A percentile compares a stretch with the other conserved stretches of the same genome.
phyloP scores from a whole-genome alignment of 2,329 filamentous ascomycete genomes.

The Leptosphaerulina australis region DNA sequence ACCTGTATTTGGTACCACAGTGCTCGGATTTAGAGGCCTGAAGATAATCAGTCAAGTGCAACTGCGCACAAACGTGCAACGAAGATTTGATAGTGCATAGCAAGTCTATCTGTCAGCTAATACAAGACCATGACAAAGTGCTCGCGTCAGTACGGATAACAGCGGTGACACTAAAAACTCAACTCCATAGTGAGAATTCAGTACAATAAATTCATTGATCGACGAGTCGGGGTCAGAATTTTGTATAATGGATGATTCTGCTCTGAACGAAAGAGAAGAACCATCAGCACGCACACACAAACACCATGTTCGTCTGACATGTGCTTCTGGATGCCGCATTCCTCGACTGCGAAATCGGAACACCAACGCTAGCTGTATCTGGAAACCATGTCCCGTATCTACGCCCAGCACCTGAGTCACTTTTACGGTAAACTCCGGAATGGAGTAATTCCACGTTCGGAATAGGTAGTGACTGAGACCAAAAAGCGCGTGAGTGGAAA shows the following conservation, averaged over 20 bases:
- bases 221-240: slow-evolving; percentile 60
- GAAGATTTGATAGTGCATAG: slow-evolving; percentile 50
- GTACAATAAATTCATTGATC: slow-evolving; percentile 46
- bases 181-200: slow-evolving; percentile 52
- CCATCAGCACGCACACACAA: not conserved
- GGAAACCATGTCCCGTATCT: not conserved
- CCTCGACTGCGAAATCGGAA: slow-evolving; percentile 5
- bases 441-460: too few relatives aligned
- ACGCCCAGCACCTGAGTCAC: slow-evolving; percentile 2
- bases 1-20: slow-evolving; percentile 59
- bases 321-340: not conserved
- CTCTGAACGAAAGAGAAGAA: slow-evolving; percentile 64
- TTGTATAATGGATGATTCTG: slow-evolving; percentile 59
- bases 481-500: too few relatives aligned
- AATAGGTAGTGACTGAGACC: too few relatives aligned
- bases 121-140: slow-evolving; percentile 48
- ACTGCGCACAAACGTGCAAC: slow-evolving; percentile 49
- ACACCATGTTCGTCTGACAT: not conserved
- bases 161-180: slow-evolving; percentile 51
- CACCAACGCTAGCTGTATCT: not conserved
- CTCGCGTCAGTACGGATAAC: slow-evolving; percentile 48
- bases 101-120: slow-evolving; percentile 56
- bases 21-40: slow-evolving; percentile 48
- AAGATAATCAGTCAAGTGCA: slow-evolving; percentile 49
- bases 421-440: not conserved